Percentiles rank a stretch among this genome's conserved stretches.
These are phyloP conservation scores for Aspergillus fumigatiaffinis DNA, from an alignment of 2,329 filamentous ascomycete species.

Conservation along the genomic window DNA sequence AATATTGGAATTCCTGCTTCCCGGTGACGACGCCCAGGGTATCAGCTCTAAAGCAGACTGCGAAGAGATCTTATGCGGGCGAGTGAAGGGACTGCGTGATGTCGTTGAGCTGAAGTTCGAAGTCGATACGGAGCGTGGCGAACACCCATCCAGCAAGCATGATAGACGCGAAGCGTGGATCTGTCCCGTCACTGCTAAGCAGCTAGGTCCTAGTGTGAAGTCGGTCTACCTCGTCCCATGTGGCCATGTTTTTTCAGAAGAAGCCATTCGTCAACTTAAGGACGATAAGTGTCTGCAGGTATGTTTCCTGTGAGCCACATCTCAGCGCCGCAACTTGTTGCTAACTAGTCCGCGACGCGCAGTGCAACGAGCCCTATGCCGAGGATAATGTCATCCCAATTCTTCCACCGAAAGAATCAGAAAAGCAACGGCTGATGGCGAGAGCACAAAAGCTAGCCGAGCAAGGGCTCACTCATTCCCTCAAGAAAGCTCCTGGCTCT, in stretches of 20 bases:
- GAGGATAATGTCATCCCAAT: constrained; percentile 78
- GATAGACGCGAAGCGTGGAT: constrained; percentile 59
- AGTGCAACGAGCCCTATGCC: constrained; percentile 74
- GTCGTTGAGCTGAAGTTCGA: constrained; percentile 82
- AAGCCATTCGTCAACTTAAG: constrained; percentile 75
- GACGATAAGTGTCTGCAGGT: constrained; percentile 59
- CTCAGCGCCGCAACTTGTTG: not conserved
- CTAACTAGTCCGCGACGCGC: not conserved
- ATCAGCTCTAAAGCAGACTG: constrained; percentile 55
- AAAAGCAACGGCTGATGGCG: constrained; percentile 63
- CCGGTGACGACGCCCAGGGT: constrained; percentile 51
- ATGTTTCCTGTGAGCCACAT: constrained; percentile 11
- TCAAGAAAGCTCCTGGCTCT: constrained; percentile 70
- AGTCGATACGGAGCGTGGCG: constrained; percentile 40
- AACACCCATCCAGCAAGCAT: constrained; percentile 38
- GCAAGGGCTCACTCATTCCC: constrained; percentile 72
- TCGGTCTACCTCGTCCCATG: constrained; percentile 90
- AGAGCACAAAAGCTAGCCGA: constrained; percentile 66
- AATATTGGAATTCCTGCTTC: constrained; percentile 66
- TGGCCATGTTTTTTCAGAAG: constrained; percentile 88
- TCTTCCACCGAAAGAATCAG: constrained; percentile 65
- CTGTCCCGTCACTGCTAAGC: constrained; percentile 84
- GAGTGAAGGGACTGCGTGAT: constrained; percentile 77
- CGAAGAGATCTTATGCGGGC: constrained; percentile 56
- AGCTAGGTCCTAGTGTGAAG: constrained; percentile 72